Conservation (phyloP, 2,329 filamentous ascomycete species). For the Penicillium sp. region DNA sequence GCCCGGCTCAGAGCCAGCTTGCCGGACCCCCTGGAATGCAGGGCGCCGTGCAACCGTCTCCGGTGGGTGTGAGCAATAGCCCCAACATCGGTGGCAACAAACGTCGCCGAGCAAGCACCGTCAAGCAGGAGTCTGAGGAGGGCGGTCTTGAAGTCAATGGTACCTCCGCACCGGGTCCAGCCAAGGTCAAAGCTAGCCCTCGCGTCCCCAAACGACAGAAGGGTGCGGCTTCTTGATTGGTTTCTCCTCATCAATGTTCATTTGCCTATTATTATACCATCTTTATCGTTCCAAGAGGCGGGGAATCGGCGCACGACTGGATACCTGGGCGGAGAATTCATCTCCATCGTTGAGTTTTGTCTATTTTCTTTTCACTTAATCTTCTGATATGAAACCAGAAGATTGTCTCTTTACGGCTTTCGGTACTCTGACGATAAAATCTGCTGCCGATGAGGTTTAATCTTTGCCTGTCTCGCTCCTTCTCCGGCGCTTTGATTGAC, state of each 20-base stretch:
- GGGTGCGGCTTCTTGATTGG: slow-evolving; percentile 34
- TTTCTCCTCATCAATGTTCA: not conserved
- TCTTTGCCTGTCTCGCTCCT: slow-evolving; percentile 12
- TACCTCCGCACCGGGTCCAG: slow-evolving; percentile 31
- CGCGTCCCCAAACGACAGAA: slow-evolving; percentile 50
- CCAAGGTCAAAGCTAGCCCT: slow-evolving; percentile 49
- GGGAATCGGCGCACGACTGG: slow-evolving; percentile 32
- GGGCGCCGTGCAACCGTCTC: slow-evolving; percentile 53
- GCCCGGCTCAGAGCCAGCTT: slow-evolving; percentile 47
- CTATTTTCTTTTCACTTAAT: slow-evolving; percentile 17
- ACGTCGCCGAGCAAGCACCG: slow-evolving; percentile 57
- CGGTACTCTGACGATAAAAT: slow-evolving; percentile 22
- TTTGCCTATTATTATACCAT: slow-evolving; percentile 1
- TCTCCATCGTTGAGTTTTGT: slow-evolving; percentile 14
- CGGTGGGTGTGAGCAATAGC: slow-evolving; percentile 60
- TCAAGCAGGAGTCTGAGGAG: slow-evolving; percentile 57
- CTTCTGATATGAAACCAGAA: slow-evolving; percentile 10
- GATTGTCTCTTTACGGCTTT: slow-evolving; percentile 10
- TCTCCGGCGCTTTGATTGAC: slow-evolving; percentile 1
- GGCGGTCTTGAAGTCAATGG: slow-evolving; percentile 51
- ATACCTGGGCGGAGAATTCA: slow-evolving; percentile 26
- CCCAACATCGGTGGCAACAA: slow-evolving; percentile 58
- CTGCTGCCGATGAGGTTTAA: slow-evolving; percentile 17
- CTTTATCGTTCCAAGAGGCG: slow-evolving; percentile 22
- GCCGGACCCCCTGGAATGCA: slow-evolving; percentile 55